Percentiles rank a stretch among this genome's conserved stretches.
Evolutionary conservation across 2,329 filamentous ascomycete species (phyloP).

Genomic region (Fusarium sp.): DNA sequence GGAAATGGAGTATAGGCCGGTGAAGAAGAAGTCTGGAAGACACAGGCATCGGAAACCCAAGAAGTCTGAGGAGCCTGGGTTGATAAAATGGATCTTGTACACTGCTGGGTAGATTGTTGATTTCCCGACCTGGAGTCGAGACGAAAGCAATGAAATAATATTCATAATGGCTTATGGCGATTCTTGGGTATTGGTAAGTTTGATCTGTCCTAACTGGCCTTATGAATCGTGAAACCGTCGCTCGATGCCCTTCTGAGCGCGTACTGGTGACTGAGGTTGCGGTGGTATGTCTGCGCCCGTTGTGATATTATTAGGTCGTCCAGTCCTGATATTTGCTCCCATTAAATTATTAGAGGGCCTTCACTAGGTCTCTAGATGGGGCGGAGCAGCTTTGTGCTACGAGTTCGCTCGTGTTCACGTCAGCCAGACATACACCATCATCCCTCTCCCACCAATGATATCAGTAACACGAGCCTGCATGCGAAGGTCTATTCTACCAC

Average conservation of each 20-base stretch:
- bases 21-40: not conserved
- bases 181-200: not conserved
- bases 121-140: not conserved
- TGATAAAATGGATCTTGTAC: not conserved
- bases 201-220: not conserved
- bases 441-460: not conserved
- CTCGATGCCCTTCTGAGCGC: not conserved
- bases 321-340: not conserved
- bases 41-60: not conserved
- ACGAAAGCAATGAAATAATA: not conserved
- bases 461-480: not conserved
- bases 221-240: not conserved
- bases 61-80: not conserved
- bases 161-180: rapidly evolving
- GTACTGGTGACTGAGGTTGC: not conserved
- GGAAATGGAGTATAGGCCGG: not conserved
- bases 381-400: not conserved
- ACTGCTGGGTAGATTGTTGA: not conserved
- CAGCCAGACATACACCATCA: not conserved
- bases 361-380: not conserved
- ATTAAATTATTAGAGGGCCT: too few species aligned
- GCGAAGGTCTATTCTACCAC: not conserved
- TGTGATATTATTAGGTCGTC: not conserved
- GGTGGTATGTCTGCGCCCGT: not conserved
- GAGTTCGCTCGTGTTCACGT: not conserved